Evolutionary conservation across 768 basidiomycete species (phyloP).

Genomic region (Rhodosporidiobolus sp.): DNA sequence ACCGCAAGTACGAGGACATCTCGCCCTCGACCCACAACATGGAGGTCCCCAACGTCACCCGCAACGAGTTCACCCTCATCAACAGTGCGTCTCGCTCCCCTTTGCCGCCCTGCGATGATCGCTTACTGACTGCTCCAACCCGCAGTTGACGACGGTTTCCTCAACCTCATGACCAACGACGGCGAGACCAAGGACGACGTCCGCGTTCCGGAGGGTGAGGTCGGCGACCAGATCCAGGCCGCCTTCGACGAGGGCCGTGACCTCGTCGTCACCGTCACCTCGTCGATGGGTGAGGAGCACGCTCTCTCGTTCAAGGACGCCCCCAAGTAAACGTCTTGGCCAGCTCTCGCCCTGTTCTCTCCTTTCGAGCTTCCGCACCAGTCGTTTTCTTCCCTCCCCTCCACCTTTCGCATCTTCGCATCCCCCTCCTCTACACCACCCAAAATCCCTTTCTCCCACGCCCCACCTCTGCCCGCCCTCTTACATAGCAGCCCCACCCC

Average conservation of each 20-base stretch:
- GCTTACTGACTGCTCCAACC: constrained; percentile 53
- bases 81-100: constrained; percentile 26
- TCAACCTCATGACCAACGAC: constrained; percentile 85
- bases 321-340: not conserved
- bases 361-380: no score
- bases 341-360: not conserved
- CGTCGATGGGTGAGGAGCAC: constrained; percentile 91
- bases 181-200: constrained; percentile 74
- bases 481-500: not conserved
- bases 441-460: not conserved
- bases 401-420: not conserved
- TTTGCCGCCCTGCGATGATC: not conserved
- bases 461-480: not conserved
- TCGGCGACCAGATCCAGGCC: constrained; percentile 67
- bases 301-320: constrained; percentile 47
- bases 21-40: constrained; percentile 98
- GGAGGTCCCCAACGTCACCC: constrained; percentile 92
- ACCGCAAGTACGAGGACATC: constrained; percentile 86
- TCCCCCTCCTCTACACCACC: not conserved
- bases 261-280: constrained; percentile 62
- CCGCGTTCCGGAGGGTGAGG: constrained; percentile 77
- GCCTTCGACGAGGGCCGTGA: constrained; percentile 85
- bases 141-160: constrained; percentile 89
- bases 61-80: constrained; percentile 88
- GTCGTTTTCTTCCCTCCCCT: not conserved